phyloP scores from a whole-genome alignment of 768 basidiomycete species.

The Lentinus brumalis region DNA sequence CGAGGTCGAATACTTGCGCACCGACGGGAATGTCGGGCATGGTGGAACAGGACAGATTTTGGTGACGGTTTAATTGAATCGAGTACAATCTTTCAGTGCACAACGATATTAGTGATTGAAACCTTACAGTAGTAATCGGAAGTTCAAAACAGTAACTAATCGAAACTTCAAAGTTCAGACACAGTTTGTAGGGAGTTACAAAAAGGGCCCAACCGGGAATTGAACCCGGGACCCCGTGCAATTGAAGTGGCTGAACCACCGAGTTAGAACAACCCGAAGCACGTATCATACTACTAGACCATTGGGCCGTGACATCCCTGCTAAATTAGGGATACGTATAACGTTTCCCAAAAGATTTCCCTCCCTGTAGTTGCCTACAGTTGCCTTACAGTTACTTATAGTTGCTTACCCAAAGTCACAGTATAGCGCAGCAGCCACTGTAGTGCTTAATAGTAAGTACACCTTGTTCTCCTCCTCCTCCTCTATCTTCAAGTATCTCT shows the following conservation, averaged over 20 bases:
- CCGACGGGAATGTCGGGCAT: conserved; percentile 71
- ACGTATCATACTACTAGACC: conserved; percentile 22
- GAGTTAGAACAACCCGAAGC: conserved; percentile 8
- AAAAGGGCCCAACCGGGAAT: conserved; percentile 21
- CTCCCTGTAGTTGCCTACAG: background rate
- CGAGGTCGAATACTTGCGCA: conserved; percentile 86
- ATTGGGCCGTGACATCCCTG: conserved; percentile 5
- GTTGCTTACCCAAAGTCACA: too few relatives aligned
- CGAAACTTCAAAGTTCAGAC: too few relatives aligned
- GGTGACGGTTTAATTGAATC: too few relatives aligned
- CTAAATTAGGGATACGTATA: background rate
- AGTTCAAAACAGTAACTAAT: too few relatives aligned
- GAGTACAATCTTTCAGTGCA: too few relatives aligned
- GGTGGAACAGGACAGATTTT: too few relatives aligned
- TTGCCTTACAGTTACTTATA: background rate
- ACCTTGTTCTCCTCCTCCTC: background rate
- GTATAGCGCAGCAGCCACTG: too few relatives aligned
- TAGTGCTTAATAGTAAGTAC: too few relatives aligned
- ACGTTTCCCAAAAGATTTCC: background rate
- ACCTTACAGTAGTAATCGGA: too few relatives aligned
- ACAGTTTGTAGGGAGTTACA: background rate
- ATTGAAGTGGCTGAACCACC: background rate
- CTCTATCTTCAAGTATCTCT: background rate
- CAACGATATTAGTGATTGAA: too few relatives aligned
- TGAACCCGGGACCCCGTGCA: conserved; percentile 22